These are phyloP conservation scores for Pythium aphanidermatum DNA, from an alignment of 352 stramenopile species.

Conservation along the genomic window DNA sequence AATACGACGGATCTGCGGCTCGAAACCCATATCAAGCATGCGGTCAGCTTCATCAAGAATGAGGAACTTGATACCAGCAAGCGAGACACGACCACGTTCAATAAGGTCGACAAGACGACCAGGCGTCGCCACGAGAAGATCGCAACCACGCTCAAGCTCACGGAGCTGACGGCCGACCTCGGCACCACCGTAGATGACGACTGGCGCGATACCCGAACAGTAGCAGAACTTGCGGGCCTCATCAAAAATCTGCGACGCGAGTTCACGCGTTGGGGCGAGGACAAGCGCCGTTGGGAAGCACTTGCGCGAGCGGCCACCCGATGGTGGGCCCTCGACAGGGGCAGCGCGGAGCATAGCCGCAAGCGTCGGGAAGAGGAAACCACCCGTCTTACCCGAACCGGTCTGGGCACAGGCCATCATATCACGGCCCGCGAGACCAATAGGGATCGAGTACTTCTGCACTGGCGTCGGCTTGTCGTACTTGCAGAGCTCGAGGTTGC, in stretches of 20 bases:
- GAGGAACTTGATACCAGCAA: conserved; percentile 91
- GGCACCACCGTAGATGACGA: conserved; percentile 94
- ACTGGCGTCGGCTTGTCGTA: conserved; percentile 98
- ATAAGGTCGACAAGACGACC: conserved; percentile 97
- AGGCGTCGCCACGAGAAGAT: conserved; percentile 97
- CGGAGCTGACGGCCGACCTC: conserved; percentile 85
- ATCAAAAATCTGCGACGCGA: conserved; percentile 95
- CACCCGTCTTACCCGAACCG: conserved; percentile 95
- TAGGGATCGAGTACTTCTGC: conserved; percentile 99
- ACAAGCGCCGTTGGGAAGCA: conserved; percentile 91
- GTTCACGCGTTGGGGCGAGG: conserved; percentile 92
- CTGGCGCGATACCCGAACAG: conserved; percentile 91
- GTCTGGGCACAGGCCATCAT: conserved; percentile 99
- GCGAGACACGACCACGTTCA: conserved; percentile 88
- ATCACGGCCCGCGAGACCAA: conserved; percentile 91
- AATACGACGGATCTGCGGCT: conserved; percentile 98
- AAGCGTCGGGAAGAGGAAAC: conserved; percentile 97
- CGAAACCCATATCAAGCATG: conserved; percentile 99
- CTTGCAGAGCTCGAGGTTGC: conserved; percentile 90
- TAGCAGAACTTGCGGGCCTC: conserved; percentile 97
- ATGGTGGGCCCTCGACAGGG: conserved; percentile 32
- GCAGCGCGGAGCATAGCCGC: conserved; percentile 92
- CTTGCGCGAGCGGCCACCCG: conserved; percentile 67
- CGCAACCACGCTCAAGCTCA: conserved; percentile 88
- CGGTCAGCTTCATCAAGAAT: conserved; percentile 99